Base-by-base conservation (phyloP, 1,284 basidiomycete genomes). In the Heterobasidion occidentale region DNA sequence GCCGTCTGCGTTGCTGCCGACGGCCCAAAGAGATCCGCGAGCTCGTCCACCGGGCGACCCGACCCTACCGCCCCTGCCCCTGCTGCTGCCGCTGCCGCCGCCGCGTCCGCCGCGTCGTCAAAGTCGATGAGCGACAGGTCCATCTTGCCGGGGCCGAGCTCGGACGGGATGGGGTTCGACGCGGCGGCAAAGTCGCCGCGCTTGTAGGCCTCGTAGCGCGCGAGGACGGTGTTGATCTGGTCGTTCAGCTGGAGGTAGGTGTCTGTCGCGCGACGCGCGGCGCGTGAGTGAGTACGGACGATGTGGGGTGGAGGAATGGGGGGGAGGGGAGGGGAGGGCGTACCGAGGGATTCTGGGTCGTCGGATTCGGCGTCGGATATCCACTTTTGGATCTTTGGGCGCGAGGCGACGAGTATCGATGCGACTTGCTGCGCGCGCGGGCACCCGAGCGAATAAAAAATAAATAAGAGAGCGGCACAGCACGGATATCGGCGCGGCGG, bases 361-460 rank as follows among this genome's bases (percentile, higher is more conserved):
- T 85, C 83, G 42, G 77, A 77, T 69, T 87, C 90, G 1, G 91
- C 94, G 63, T 98, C 92, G n/a, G 89, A 90, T 60, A 99, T 92
- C 96, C 96, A 98, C 65, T 95, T 96, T 69, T 99, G 97, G 52
- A 99, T 84, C 71, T 92, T 94, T 1, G 97, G 97, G 56, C 96
- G 82, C 2, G 96, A 95, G 52, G 82, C 83, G 34, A 78, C 78
- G 46, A 98, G 82, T 51, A 97, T 88, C 1, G 80, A 74, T 0
- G 95, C 90, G 8, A 99, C 94, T 88, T 99, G 96, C 88, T 92
- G 66, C 33, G 49, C 15, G 8, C 33, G 9, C 48, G 15, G 9
- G 15, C 48, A 33, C 5, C 5, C 8, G 3, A 2, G 19, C 19
- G 19, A 19, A 19, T 2, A 19, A 51, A 51, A 5, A 51, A n/a